Conservation (phyloP, 78 protist species). For the Polysphondylium violaceum region DNA sequence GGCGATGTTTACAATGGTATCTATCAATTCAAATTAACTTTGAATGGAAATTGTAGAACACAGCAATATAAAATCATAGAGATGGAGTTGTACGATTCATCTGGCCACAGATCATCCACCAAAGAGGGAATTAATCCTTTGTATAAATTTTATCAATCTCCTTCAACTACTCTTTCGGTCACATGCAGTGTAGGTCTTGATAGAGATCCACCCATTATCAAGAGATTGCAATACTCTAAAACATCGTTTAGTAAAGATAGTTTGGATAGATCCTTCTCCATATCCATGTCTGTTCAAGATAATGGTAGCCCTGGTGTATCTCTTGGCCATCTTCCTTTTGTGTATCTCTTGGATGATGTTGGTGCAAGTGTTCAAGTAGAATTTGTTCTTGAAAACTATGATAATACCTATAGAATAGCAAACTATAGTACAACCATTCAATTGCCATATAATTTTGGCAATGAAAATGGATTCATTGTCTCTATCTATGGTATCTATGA, state of each 20-base stretch:
- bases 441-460: constrained; percentile 32
- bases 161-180: background rate
- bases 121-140: background rate
- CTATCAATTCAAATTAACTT: constrained; percentile 6
- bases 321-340: no score
- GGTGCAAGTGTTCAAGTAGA: no score
- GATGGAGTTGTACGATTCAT: no score
- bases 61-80: constrained; percentile 8
- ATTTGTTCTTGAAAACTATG: no score
- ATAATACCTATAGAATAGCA: background rate
- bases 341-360: no score
- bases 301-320: no score
- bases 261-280: no score
- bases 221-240: no score
- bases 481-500: constrained; percentile 44
- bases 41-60: constrained; percentile 1
- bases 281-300: no score
- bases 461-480: background rate
- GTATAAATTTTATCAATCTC: background rate
- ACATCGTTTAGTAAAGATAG: no score
- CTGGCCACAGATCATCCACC: constrained; percentile 6
- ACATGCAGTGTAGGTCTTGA: constrained; percentile 1
- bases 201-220: constrained; percentile 1
- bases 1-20: constrained; percentile 21
- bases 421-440: background rate